Base-by-base conservation (phyloP, 2,329 filamentous ascomycete genomes). In the Cucurbitaria berberidis region DNA sequence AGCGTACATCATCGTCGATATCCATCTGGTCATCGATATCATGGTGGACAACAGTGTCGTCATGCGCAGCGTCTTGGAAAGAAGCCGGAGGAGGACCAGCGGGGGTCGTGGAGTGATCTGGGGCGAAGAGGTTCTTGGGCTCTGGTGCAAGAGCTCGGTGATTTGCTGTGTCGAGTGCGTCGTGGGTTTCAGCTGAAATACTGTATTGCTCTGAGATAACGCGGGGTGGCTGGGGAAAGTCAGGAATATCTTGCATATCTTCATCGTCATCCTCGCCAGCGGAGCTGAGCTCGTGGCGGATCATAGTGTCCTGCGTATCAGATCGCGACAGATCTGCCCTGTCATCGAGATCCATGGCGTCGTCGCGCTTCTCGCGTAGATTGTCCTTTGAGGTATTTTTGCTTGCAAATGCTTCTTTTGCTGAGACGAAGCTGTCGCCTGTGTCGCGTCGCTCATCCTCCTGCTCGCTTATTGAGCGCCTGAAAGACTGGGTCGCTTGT, bases 1-100 rank as follows among this genome's bases (percentile, higher is more conserved):
- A 89, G 55, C 81, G 79, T 19, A 77, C 76, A 55, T 84, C 84
- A 49, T 84, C 84, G 34, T 84, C 82, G 41, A 72, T 63, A 15
- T 77, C 75, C 63, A 77, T 75, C 13, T 76, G 70, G 22, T 77
- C 73, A 19, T 75, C 72, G 8, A 69, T 57, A 19, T 73, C 62
- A 45, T 71, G 67, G 48, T 69, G 69, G 22, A 67, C 59, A 18
- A 72, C 57, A 3, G 65, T 70, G 27, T 70, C 70, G 40, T 73
- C 64, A 19, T 70, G 60, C 36, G 38, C 35, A 22, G 46, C 43
- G 8, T 49, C 59, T 35, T 74, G 68, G 18, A 54, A 42, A 6
- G 59, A 63, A 26, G 63, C 56, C 18, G 64, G 61, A n/a, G 67
- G 63, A 26, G 50, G 59, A 18, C 64, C 63, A 10, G 53, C 54